These are phyloP conservation scores for Coemansia sp. DNA, from an alignment of 192 early-diverging fungal genomes.

Conservation along the genomic window DNA sequence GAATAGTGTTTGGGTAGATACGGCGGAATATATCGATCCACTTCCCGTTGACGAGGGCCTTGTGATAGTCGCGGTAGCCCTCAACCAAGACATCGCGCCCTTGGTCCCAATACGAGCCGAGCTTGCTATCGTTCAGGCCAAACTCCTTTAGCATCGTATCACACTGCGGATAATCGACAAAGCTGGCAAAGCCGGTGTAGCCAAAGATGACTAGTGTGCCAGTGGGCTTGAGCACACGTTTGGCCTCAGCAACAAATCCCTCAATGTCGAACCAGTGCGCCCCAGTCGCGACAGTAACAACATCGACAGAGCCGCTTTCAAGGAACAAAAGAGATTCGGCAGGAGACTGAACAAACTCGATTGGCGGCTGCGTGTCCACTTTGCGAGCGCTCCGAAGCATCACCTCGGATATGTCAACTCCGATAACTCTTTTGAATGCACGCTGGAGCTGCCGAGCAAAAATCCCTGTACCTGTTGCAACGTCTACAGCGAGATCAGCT, in stretches of 20 bases:
- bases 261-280: conserved; percentile 50
- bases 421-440: conserved; percentile 34
- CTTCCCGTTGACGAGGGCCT: conserved; percentile 10
- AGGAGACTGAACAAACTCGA: conserved; percentile 36
- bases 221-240: conserved; percentile 46
- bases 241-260: conserved; percentile 34
- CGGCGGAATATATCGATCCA: conserved; percentile 25
- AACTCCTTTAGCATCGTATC: conserved; percentile 36
- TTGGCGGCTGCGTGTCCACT: not conserved
- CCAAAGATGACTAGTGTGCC: conserved; percentile 53
- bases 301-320: conserved; percentile 29
- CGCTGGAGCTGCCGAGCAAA: conserved; percentile 45
- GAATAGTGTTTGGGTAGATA: conserved; percentile 26
- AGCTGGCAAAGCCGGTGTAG: conserved; percentile 39
- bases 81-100: conserved; percentile 34
- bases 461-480: conserved; percentile 56
- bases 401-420: conserved; percentile 40
- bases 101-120: conserved; percentile 30
- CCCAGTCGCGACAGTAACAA: conserved; percentile 46
- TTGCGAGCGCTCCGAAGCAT: conserved; percentile 49
- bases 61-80: conserved; percentile 33
- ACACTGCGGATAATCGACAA: conserved; percentile 50
- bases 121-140: conserved; percentile 12
- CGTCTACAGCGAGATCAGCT: conserved; percentile 47
- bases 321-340: conserved; percentile 38